Evolutionary conservation across 805 yeast genomes (phyloP).

Genomic region (Starmerella roubikii): DNA sequence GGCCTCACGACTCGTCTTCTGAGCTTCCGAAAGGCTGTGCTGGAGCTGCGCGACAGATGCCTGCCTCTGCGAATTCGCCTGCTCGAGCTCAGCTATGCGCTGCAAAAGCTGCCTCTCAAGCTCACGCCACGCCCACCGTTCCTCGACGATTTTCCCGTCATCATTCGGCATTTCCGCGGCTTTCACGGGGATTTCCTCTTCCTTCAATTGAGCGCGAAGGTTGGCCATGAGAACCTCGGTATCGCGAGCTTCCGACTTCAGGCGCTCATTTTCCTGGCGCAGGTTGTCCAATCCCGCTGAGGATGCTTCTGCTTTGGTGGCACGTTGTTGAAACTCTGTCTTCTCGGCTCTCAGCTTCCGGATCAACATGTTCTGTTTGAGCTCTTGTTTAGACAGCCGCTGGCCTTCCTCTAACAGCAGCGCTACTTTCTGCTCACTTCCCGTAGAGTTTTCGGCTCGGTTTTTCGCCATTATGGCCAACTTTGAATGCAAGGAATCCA

Average conservation of each 20-base stretch:
- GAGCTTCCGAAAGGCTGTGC: constrained; percentile 9
- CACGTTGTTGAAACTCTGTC: constrained; percentile 28
- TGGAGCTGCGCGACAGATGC: constrained; percentile 5
- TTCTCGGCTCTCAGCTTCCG: constrained; percentile 45
- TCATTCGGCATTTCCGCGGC: constrained; percentile 5
- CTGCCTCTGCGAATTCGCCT: constrained; percentile 1
- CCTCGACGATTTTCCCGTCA: constrained; percentile 39
- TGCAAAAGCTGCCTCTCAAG: constrained; percentile 53
- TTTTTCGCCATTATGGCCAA: constrained; percentile 9
- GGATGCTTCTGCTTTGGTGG: neutral
- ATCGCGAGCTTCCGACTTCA: constrained; percentile 19
- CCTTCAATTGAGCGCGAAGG: constrained; percentile 46
- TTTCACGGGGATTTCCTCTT: constrained; percentile 12
- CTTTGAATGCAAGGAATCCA: constrained; percentile 11
- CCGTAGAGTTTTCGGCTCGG: constrained; percentile 3
- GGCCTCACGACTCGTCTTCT: constrained; percentile 3
- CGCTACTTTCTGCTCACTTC: constrained; percentile 43
- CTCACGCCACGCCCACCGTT: constrained; percentile 70
- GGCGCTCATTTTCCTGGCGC: neutral
- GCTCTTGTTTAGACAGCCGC: constrained; percentile 34
- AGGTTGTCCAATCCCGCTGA: too few species aligned
- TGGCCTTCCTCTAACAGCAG: constrained; percentile 38
- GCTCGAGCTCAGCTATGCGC: constrained; percentile 30
- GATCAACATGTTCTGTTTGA: constrained; percentile 50
- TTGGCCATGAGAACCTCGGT: constrained; percentile 44